Conservation (phyloP, 371 early-diverging fungal species). For the Rhizopus sp. region DNA sequence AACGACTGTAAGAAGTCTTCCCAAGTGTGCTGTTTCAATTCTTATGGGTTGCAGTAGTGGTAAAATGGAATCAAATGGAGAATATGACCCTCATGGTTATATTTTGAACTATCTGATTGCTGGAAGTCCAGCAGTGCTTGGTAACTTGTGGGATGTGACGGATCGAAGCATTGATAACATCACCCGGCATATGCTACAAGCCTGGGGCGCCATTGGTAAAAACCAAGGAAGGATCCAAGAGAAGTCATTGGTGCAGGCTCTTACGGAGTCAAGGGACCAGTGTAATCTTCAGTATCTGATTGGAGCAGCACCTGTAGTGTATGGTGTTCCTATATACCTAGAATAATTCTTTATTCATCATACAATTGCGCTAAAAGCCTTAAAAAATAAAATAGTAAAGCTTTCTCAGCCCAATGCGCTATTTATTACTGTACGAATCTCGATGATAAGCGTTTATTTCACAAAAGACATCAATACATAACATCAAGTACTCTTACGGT, state of each 20-base stretch:
- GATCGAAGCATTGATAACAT: constrained; percentile 98
- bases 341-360: constrained; percentile 7
- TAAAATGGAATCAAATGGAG: constrained; percentile 67
- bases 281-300: constrained; percentile 50
- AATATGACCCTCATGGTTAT: constrained; percentile 86
- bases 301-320: constrained; percentile 92
- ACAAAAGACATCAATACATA: too few species aligned
- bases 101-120: constrained; percentile 80
- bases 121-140: constrained; percentile 86
- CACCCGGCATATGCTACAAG: constrained; percentile 63
- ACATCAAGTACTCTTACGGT: too few species aligned
- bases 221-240: constrained; percentile 2
- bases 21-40: constrained; percentile 72
- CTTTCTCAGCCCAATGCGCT: too few species aligned
- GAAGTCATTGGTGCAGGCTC: constrained; percentile 73
- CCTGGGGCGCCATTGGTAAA: constrained; percentile 69
- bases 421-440: too few species aligned
- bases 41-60: constrained; percentile 95
- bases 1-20: constrained; percentile 62
- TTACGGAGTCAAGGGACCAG: constrained; percentile 68
- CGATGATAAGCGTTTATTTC: too few species aligned
- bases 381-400: too few species aligned
- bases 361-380: neutral
- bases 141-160: constrained; percentile 99
- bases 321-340: constrained; percentile 86